Evolutionary conservation across 768 basidiomycete species (phyloP).

Genomic region (Mrakia frigida): DNA sequence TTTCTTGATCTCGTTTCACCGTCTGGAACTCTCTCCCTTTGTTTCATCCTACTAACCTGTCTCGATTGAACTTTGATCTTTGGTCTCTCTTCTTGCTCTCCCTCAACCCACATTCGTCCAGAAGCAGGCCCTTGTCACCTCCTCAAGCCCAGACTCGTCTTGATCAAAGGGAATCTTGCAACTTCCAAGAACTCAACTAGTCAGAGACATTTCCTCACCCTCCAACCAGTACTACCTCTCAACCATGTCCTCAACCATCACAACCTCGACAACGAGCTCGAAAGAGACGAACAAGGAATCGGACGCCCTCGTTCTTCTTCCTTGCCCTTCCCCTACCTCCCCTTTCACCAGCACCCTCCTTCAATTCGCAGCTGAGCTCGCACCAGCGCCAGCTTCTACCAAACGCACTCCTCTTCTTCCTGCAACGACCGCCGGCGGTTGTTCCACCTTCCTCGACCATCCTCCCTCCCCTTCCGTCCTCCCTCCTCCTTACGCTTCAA

Average conservation of each 20-base stretch:
- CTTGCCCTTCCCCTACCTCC: not conserved
- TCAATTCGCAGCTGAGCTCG: not conserved
- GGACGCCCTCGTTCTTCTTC: not conserved
- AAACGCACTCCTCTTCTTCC: not conserved
- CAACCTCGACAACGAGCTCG: not conserved
- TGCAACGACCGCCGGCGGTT: not conserved
- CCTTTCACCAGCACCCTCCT: not conserved
- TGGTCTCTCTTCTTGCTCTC: too few relatives aligned
- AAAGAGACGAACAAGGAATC: not conserved
- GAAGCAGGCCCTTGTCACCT: too few relatives aligned
- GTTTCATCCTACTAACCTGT: too few relatives aligned
- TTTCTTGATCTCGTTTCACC: too few relatives aligned
- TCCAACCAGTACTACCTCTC: not conserved
- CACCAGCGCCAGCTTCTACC: not conserved
- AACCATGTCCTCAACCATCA: not conserved
- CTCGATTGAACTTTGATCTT: too few relatives aligned
- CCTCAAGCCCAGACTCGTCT: too few relatives aligned
- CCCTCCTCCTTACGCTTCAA: constrained; percentile 7
- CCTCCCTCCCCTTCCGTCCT: constrained; percentile 4
- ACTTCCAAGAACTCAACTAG: too few relatives aligned
- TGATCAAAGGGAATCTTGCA: too few relatives aligned
- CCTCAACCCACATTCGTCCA: too few relatives aligned
- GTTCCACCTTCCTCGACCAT: not conserved
- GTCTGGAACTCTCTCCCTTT: too few relatives aligned
- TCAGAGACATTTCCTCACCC: too few relatives aligned